Base-by-base conservation (phyloP, 2,329 filamentous ascomycete genomes). In the Aphanoascus verrucosus region DNA sequence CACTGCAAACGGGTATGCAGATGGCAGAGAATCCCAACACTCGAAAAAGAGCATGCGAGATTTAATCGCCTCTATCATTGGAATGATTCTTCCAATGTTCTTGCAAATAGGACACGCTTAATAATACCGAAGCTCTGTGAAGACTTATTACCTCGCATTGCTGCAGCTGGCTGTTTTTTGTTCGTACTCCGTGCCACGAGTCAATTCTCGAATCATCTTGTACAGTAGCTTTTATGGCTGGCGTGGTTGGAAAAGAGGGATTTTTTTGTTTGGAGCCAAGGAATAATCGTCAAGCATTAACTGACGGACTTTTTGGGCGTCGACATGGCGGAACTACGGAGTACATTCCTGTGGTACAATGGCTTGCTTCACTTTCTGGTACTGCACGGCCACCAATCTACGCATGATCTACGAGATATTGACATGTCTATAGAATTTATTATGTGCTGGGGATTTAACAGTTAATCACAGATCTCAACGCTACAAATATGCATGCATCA, bases 41-140 rank as follows among this genome's bases (percentile, higher is more conserved):
- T 60, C 66, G 4, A 68, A 71, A 48, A 69, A 70, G 55, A 71
- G 71, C 3, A 68, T 73, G 65, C 65, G 68, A 58, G 72, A 74
- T 58, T 59, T 74, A 55, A 65, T 70, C 48, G 71, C 71, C 34
- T 73, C 72, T 40, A 68, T 73, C n/a, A 62, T 73, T 56, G 72
- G 72, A 53, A 74, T 74, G 72, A 67, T 73, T 31, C 52, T 74
- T 53, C 72, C 72, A 11, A 58, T 74, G 44, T 74, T 74, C 58
- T 57, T 74, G 56, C 72, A 74, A 60, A 67, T 74, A 55, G 72
- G 72, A 35, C 72, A 74, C 65, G 71, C 71, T 11, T 44, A 31
- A 43, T 19, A 17, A 43, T 19, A 17, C 19, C 19, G 15, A 23
- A 44, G 15, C 1, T 20, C 23, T 19, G 5, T 6, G 12, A 42